These are phyloP conservation scores for Globisporangium parvum DNA, from an alignment of 352 stramenopile genomes.

Conservation along the genomic window DNA sequence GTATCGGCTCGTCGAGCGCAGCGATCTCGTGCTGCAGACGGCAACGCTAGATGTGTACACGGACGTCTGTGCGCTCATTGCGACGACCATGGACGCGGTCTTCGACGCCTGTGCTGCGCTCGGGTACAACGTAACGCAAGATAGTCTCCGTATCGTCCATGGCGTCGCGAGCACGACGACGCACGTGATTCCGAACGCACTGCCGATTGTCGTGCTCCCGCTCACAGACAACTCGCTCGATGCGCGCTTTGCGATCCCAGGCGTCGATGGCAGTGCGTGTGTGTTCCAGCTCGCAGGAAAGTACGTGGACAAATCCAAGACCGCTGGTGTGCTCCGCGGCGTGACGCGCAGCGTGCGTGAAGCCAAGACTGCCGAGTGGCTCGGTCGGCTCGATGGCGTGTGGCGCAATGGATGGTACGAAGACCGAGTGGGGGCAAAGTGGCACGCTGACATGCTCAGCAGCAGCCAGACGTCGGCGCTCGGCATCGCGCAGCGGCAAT, in stretches of 20 bases:
- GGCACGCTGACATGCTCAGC: conserved; percentile 32
- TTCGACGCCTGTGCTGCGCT: conserved; percentile 17
- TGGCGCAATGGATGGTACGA: conserved; percentile 47
- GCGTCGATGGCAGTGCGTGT: conserved; percentile 21
- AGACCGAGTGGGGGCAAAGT: conserved; percentile 10
- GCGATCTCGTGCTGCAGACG: conserved; percentile 5
- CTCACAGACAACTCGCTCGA: conserved; percentile 23
- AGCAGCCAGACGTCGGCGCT: neutral
- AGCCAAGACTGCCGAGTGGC: conserved; percentile 32
- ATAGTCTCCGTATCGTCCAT: conserved; percentile 21
- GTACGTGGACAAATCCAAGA: conserved; percentile 14
- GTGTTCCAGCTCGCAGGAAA: conserved; percentile 18
- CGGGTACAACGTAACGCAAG: conserved; percentile 20
- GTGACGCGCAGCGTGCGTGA: conserved; percentile 17
- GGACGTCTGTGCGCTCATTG: too few relatives aligned
- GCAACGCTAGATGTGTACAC: conserved; percentile 14
- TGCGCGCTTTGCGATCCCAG: conserved; percentile 17
- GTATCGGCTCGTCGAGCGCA: conserved; percentile 10
- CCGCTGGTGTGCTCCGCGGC: neutral
- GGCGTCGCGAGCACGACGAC: conserved; percentile 11
- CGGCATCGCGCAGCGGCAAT: conserved; percentile 18
- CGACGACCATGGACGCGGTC: conserved; percentile 5
- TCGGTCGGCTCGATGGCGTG: conserved; percentile 13
- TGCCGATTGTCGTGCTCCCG: conserved; percentile 28
- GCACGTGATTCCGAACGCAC: conserved; percentile 13